Conservation (phyloP, 2,329 filamentous ascomycete species). For the Ophioceras dolichostomum region DNA sequence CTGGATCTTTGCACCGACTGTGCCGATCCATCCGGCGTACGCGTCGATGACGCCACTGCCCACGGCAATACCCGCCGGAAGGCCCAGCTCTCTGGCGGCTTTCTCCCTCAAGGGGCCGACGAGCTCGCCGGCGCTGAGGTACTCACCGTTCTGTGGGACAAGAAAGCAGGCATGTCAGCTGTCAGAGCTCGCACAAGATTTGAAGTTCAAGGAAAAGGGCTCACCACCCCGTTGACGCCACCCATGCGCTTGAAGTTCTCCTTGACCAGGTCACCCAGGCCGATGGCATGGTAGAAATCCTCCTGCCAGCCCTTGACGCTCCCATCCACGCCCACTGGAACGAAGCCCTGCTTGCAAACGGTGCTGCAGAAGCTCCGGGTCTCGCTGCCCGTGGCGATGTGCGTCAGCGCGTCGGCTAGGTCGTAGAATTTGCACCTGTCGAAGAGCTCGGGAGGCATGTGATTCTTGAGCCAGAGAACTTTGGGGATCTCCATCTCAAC, state of each 20-base stretch:
- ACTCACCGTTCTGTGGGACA: conserved; percentile 67
- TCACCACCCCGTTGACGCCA: conserved; percentile 88
- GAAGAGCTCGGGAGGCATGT: conserved; percentile 90
- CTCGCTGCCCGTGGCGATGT: conserved; percentile 86
- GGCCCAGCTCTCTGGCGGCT: conserved; percentile 70
- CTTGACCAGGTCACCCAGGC: conserved; percentile 69
- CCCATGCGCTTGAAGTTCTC: conserved; percentile 90
- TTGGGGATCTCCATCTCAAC: conserved; percentile 99
- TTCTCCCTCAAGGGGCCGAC: conserved; percentile 77
- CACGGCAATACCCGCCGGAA: conserved; percentile 78
- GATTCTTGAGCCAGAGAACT: conserved; percentile 94
- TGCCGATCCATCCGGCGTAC: conserved; percentile 97
- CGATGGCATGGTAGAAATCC: conserved; percentile 80
- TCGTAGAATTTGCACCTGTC: conserved; percentile 96
- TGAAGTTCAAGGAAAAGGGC: conserved; percentile 39
- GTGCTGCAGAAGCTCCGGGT: conserved; percentile 90
- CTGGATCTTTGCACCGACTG: conserved; percentile 91
- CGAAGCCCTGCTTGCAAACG: conserved; percentile 93
- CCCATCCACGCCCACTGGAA: conserved; percentile 93
- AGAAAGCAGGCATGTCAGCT: too few species aligned
- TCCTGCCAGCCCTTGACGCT: conserved; percentile 98
- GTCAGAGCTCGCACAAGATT: too few species aligned
- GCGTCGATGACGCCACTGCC: conserved; percentile 96
- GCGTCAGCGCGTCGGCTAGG: conserved; percentile 81
- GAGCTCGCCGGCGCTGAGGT: conserved; percentile 82